These are phyloP conservation scores for Coemansia sp. DNA, from an alignment of 192 early-diverging fungal genomes.

Conservation along the genomic window DNA sequence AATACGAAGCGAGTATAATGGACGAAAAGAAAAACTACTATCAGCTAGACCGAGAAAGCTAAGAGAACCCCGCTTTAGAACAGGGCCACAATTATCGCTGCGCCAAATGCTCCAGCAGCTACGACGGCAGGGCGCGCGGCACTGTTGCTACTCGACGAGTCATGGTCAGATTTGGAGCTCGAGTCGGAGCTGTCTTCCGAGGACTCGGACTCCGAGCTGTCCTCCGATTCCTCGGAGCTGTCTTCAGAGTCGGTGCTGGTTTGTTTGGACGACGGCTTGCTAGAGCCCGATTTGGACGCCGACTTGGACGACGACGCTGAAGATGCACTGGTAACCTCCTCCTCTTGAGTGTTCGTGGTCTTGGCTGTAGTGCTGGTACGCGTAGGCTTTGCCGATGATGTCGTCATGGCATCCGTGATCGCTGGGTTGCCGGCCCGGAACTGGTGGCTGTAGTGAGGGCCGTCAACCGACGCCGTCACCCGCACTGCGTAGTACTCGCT, in stretches of 20 bases:
- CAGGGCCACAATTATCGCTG: slow-evolving; percentile 28
- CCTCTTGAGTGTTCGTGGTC: neutral
- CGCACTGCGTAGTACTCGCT: slow-evolving; percentile 43
- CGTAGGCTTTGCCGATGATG: neutral
- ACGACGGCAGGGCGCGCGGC: slow-evolving; percentile 19
- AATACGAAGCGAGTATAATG: neutral
- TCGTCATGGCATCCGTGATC: slow-evolving; percentile 3
- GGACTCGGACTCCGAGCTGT: neutral
- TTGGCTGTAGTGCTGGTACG: slow-evolving; percentile 3
- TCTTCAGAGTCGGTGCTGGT: neutral
- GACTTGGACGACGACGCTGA: neutral
- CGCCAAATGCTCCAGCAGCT: slow-evolving; percentile 28
- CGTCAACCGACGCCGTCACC: slow-evolving; percentile 34
- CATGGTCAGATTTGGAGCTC: neutral
- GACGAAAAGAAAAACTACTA: slow-evolving; percentile 7
- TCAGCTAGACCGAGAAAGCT: neutral
- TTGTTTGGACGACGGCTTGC: neutral
- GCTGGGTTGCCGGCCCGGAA: slow-evolving; percentile 31
- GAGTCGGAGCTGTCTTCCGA: neutral
- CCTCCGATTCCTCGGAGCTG: neutral
- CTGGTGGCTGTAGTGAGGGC: slow-evolving; percentile 50
- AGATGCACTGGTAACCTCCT: neutral
- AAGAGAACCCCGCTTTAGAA: slow-evolving; percentile 16
- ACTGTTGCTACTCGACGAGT: slow-evolving; percentile 19
- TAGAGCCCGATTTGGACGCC: neutral